Base-by-base conservation (phyloP, 2,329 filamentous ascomycete species). In the Parasarocladium wereldwijsianum region DNA sequence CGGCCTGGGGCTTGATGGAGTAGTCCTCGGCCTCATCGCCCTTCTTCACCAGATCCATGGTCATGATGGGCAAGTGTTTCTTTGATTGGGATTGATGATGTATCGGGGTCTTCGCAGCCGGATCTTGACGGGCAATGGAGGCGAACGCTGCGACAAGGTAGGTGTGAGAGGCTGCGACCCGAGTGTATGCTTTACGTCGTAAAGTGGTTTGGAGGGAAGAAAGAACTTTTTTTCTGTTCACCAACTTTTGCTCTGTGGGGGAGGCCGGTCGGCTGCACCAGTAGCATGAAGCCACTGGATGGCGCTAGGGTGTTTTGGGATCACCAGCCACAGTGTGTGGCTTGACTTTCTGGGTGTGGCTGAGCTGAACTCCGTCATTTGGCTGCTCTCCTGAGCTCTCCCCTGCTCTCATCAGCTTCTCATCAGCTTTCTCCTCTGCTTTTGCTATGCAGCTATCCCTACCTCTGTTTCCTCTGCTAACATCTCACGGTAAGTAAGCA, bases 1-100 rank as follows among this genome's bases (percentile, higher is more conserved):
- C 64, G 47, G 80, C 76, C 66, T 92, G 76, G 33, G 90, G 90
- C 74, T 94, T 93, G 65, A 98, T 94, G 55, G 70, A 69, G 55
- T 82, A 83, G 48, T 87, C 79, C 47, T 80, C 76, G 51, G 63
- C 59, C 32, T 39, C 35, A 27, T 43, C 24, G 44, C 36, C 25
- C 24, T 36, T 36, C 30, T 32, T 33, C 24, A 29, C 33, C 8
- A 35, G 30, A 10, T 35, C 33, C 35, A 33, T 37, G 17, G 33
- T 28, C 35, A 34, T 46, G 41, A 47, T 50, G 33, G 38, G 35
- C 57, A 57, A 55, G 60, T 60, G 22, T 23, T 22, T 21, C 17
- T 21, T 12, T 9, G 18, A 13, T 22, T 15, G 17, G 10, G 22
- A 12, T 29, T 6, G 8, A 24, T 26, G 21, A 28, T 29, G 17